Conservation (phyloP, 2,329 filamentous ascomycete genomes). For the Trichophyton schoenleinii region DNA sequence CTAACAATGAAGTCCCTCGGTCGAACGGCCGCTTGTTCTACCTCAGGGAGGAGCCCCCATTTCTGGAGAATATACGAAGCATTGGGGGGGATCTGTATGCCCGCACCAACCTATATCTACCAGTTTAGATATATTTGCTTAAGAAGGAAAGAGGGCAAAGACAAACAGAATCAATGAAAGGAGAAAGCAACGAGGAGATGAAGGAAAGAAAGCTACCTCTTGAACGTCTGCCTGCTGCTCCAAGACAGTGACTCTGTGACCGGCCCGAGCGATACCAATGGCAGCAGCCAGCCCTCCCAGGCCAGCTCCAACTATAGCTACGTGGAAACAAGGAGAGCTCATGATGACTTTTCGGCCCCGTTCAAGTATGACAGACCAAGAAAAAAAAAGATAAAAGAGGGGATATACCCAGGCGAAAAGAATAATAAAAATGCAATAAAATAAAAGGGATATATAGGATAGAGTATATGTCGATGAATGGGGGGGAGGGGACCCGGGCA, state of each 20-base stretch:
- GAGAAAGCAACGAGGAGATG: neutral
- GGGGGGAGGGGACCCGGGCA: too few relatives aligned
- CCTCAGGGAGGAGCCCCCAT: constrained; percentile 19
- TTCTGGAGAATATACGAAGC: constrained; percentile 19
- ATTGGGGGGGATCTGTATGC: constrained; percentile 26
- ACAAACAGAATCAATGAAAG: neutral
- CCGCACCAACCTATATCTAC: constrained; percentile 21
- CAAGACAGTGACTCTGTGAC: constrained; percentile 17
- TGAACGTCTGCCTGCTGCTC: constrained; percentile 29
- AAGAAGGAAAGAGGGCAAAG: neutral
- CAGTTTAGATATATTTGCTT: neutral
- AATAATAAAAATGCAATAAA: neutral
- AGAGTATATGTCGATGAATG: too few relatives aligned
- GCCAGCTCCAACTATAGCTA: constrained; percentile 16
- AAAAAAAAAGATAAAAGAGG: too few relatives aligned
- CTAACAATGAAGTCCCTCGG: constrained; percentile 22
- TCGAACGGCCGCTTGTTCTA: constrained; percentile 20
- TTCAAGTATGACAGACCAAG: too few relatives aligned
- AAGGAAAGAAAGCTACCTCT: constrained; percentile 22
- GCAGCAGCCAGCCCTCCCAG: constrained; percentile 17
- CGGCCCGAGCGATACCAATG: constrained; percentile 13
- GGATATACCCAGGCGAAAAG: neutral
- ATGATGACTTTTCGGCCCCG: neutral
- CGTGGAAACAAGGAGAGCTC: constrained; percentile 7
- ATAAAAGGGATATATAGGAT: too few relatives aligned